phyloP scores from a whole-genome alignment of 495 filamentous ascomycete genomes.

The Penicillium herquei region DNA sequence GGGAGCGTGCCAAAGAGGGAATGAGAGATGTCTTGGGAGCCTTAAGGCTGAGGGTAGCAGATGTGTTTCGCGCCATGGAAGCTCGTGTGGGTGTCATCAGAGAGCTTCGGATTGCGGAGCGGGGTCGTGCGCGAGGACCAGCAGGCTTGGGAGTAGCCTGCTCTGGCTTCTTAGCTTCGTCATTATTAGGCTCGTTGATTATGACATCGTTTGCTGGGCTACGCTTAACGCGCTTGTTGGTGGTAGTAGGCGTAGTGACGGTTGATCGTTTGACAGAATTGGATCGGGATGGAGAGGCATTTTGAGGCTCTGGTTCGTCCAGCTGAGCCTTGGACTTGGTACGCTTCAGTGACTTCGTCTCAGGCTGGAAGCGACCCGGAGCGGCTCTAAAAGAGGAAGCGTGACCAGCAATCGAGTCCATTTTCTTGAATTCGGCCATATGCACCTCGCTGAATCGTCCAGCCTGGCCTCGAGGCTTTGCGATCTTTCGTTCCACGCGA shows the following conservation, averaged over 20 bases:
- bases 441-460: constrained; percentile 78
- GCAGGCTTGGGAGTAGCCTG: neutral
- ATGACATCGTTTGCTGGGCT: constrained; percentile 58
- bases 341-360: constrained; percentile 62
- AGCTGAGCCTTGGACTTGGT: constrained; percentile 72
- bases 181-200: constrained; percentile 38
- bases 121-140: neutral
- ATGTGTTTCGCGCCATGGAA: constrained; percentile 60
- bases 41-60: constrained; percentile 52
- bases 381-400: constrained; percentile 72
- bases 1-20: constrained; percentile 51
- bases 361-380: constrained; percentile 55
- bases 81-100: constrained; percentile 78
- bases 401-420: constrained; percentile 91
- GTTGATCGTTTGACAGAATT: constrained; percentile 31
- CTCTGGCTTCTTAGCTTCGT: constrained; percentile 1
- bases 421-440: constrained; percentile 88
- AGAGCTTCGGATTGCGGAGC: constrained; percentile 38
- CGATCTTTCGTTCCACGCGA: constrained; percentile 65
- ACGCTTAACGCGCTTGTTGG: constrained; percentile 66
- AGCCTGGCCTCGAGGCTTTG: constrained; percentile 71
- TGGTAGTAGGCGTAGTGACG: constrained; percentile 14
- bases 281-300: constrained; percentile 35
- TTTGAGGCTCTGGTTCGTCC: constrained; percentile 50
- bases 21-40: constrained; percentile 52